Evolutionary conservation across 495 filamentous ascomycete genomes (phyloP).

Genomic region (Astrothelium macrocarpum): DNA sequence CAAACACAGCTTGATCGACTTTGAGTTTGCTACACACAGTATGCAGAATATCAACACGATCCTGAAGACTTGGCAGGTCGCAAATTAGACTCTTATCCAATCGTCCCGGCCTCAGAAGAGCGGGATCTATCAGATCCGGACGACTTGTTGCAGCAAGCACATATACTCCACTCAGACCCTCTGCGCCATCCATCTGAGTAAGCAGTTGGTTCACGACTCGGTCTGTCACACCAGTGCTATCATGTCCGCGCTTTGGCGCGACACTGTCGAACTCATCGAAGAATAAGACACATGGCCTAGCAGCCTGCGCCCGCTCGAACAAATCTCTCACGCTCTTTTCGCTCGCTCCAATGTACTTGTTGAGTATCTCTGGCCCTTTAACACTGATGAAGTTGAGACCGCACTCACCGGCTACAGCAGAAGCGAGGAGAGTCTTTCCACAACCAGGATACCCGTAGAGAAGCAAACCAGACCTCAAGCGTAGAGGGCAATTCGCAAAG

Average conservation of each 20-base stretch:
- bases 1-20: conserved; percentile 49
- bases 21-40: conserved; percentile 72
- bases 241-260: conserved; percentile 92
- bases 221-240: conserved; percentile 92
- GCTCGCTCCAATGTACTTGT: conserved; percentile 95
- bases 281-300: conserved; percentile 85
- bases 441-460: conserved; percentile 94
- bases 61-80: conserved; percentile 67
- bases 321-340: conserved; percentile 92
- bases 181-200: conserved; percentile 98
- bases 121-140: conserved; percentile 91
- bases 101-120: conserved; percentile 76
- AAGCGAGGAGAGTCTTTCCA: conserved; percentile 88
- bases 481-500: conserved; percentile 88
- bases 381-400: conserved; percentile 97
- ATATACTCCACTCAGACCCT: conserved; percentile 88
- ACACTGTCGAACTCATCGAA: conserved; percentile 98
- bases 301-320: conserved; percentile 84
- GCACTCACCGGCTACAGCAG: conserved; percentile 89
- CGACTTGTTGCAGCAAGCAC: conserved; percentile 86
- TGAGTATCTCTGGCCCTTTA: conserved; percentile 94
- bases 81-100: conserved; percentile 87
- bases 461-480: conserved; percentile 81
- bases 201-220: conserved; percentile 97
- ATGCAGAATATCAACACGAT: conserved; percentile 76